Conservation (phyloP, 1,284 basidiomycete genomes). For the Sanguinoderma infundibulare region DNA sequence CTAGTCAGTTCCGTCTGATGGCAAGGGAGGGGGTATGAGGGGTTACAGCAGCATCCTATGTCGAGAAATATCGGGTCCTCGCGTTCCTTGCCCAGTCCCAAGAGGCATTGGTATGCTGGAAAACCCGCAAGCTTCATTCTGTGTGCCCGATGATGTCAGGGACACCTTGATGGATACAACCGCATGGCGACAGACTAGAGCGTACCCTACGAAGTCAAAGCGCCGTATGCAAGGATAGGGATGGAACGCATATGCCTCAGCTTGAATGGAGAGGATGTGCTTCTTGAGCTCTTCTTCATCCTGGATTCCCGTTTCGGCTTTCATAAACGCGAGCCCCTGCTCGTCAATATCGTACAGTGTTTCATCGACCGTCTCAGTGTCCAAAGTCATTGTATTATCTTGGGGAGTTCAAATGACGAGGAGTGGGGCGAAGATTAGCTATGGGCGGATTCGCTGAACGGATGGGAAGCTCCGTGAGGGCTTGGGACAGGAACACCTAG, state of each 20-base stretch:
- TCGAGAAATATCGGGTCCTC: conserved; percentile 3
- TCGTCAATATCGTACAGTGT: background rate
- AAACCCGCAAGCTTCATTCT: background rate
- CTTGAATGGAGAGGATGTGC: conserved; percentile 48
- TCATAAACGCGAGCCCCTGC: conserved; percentile 26
- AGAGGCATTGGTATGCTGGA: conserved; percentile 1
- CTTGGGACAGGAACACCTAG: background rate
- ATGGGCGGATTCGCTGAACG: background rate
- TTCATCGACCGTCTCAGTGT: background rate
- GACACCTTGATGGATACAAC: background rate
- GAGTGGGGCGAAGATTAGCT: no score
- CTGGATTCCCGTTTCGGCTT: conserved; percentile 41
- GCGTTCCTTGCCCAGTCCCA: conserved; percentile 4
- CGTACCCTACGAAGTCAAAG: conserved; percentile 6
- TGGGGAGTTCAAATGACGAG: background rate
- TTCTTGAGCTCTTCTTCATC: conserved; percentile 43
- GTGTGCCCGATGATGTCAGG: background rate
- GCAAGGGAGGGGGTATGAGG: no score
- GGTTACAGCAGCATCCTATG: conserved; percentile 26
- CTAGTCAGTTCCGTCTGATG: background rate
- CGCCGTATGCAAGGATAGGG: conserved; percentile 5
- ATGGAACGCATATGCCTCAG: conserved; percentile 21
- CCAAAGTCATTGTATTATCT: background rate
- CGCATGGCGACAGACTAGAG: background rate
- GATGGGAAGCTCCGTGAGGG: background rate